Evolutionary conservation across 2,329 filamentous ascomycete genomes (phyloP).

Genomic region (Exophiala dermatitidis): DNA sequence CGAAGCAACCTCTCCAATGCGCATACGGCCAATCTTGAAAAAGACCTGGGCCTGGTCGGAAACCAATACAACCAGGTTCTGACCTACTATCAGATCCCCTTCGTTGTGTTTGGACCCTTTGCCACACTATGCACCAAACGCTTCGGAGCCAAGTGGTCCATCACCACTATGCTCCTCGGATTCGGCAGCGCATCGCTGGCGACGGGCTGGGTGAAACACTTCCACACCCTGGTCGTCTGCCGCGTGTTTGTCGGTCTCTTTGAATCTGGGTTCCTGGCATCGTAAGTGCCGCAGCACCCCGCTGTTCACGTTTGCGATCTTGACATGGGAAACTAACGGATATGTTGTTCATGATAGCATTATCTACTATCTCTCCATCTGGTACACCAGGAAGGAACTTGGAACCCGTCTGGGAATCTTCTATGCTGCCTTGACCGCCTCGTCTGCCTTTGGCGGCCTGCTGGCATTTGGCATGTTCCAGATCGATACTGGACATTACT

Average conservation of each 20-base stretch:
- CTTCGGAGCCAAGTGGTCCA: conserved; percentile 55
- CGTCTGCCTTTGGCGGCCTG: conserved; percentile 57
- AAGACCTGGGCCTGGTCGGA: conserved; percentile 49
- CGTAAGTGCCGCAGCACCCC: conserved; percentile 33
- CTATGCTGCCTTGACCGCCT: conserved; percentile 68
- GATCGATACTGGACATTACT: conserved; percentile 43
- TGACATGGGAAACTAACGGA: too few relatives aligned
- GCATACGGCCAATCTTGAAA: conserved; percentile 48
- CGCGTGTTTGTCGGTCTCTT: conserved; percentile 64
- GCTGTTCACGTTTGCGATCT: conserved; percentile 29
- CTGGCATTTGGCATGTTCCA: conserved; percentile 57
- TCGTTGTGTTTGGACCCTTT: conserved; percentile 62
- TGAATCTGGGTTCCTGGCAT: conserved; percentile 57
- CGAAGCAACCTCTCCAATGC: conserved; percentile 52
- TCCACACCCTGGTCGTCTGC: conserved; percentile 58
- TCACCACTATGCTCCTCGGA: conserved; percentile 61
- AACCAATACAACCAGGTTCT: conserved; percentile 64
- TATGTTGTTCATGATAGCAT: conserved; percentile 33
- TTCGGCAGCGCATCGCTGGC: conserved; percentile 62
- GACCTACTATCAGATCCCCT: conserved; percentile 67
- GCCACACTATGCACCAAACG: conserved; percentile 62
- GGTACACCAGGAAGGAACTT: conserved; percentile 66
- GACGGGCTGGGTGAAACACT: conserved; percentile 36
- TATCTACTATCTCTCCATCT: conserved; percentile 57
- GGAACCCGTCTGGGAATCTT: conserved; percentile 64